A percentile compares a stretch with the other conserved stretches of the same genome.
These are phyloP conservation scores for Mycena indigotica DNA, from an alignment of 768 basidiomycete genomes.

Conservation along the genomic window DNA sequence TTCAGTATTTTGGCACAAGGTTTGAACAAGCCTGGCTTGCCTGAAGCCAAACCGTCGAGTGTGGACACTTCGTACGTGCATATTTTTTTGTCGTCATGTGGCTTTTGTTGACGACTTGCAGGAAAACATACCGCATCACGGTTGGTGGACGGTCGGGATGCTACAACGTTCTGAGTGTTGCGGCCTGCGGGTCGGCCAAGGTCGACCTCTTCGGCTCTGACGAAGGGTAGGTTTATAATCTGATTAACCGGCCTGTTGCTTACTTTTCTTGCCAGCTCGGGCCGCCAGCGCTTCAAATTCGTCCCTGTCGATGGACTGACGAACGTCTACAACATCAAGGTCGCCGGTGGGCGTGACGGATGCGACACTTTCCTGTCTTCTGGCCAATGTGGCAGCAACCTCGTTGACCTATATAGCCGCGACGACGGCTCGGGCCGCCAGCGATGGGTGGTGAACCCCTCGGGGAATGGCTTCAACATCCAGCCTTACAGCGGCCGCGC, in stretches of 20 bases:
- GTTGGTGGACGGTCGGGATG: background rate
- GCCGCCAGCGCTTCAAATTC: background rate
- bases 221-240: no score
- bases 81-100: background rate
- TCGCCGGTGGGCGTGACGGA: background rate
- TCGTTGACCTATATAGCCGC: background rate
- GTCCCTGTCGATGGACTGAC: background rate
- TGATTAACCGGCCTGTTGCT: no score
- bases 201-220: background rate
- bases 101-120: background rate
- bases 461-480: background rate
- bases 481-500: background rate
- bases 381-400: background rate
- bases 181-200: background rate
- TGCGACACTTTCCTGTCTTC: background rate
- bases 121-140: slow-evolving; percentile 1
- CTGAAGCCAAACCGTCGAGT: background rate
- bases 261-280: no score
- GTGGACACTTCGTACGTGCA: background rate
- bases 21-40: slow-evolving; percentile 1
- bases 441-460: background rate
- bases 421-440: slow-evolving; percentile 1
- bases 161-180: slow-evolving; percentile 1
- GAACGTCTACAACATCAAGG: background rate
- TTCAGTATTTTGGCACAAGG: background rate